These are phyloP conservation scores for Ceratocystis huliohia DNA, from an alignment of 2,329 filamentous ascomycete species.

Conservation along the genomic window DNA sequence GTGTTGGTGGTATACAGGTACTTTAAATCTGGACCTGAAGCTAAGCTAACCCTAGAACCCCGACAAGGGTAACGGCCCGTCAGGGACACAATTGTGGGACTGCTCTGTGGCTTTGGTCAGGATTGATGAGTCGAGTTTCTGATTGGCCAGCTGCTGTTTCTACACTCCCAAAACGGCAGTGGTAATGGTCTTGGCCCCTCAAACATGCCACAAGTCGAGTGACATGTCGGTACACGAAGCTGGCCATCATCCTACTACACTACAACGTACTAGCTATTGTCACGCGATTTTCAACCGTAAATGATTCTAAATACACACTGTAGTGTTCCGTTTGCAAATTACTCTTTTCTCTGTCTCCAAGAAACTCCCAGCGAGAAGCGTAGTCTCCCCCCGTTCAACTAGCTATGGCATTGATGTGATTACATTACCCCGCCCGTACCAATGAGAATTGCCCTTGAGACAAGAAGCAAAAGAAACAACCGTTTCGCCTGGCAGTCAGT, in stretches of 20 bases:
- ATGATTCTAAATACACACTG: background rate
- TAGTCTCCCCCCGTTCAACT: background rate
- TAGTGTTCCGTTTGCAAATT: constrained; percentile 2
- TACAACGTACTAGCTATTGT: background rate
- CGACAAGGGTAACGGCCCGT: background rate
- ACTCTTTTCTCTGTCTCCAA: background rate
- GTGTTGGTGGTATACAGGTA: background rate
- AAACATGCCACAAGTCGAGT: constrained; percentile 10
- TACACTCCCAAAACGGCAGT: background rate
- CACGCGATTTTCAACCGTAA: constrained; percentile 2
- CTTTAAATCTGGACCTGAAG: background rate
- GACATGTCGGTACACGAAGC: constrained; percentile 4
- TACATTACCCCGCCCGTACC: background rate
- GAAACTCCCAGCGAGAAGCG: background rate
- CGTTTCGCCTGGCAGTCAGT: background rate
- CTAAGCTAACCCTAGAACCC: background rate
- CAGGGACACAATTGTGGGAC: constrained; percentile 6
- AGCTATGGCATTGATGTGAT: background rate
- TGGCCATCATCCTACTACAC: constrained; percentile 1
- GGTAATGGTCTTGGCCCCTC: background rate
- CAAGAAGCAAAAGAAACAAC: background rate
- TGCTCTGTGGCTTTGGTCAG: background rate
- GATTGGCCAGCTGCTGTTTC: background rate
- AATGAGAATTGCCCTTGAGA: background rate
- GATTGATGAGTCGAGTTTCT: background rate